Percentiles rank a stretch among this genome's conserved stretches.
Evolutionary conservation across 495 filamentous ascomycete genomes (phyloP).

Genomic region (Trichoderma orchidacearum): DNA sequence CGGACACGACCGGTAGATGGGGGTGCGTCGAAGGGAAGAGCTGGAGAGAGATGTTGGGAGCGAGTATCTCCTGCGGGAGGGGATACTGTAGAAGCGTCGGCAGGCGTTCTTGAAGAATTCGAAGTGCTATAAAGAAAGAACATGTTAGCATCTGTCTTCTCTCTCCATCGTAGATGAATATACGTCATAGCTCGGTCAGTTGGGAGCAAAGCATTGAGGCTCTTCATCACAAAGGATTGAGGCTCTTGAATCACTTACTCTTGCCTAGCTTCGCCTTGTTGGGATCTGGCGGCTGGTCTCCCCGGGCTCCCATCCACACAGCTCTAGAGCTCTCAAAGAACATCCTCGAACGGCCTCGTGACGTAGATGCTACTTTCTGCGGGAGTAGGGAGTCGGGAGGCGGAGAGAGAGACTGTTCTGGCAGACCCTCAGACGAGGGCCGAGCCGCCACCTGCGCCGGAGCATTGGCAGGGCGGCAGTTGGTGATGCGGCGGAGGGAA

Average conservation of each 20-base stretch:
- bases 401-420: background rate
- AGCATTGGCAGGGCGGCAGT: conserved; percentile 2
- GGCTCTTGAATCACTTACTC: conserved; percentile 37
- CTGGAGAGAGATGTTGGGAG: conserved; percentile 79
- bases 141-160: background rate
- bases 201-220: too few species aligned
- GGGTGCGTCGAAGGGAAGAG: conserved; percentile 96
- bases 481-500: background rate
- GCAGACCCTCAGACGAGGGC: background rate
- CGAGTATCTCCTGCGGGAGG: conserved; percentile 75
- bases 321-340: background rate
- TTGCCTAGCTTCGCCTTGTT: conserved; percentile 81
- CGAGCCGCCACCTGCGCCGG: background rate
- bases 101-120: conserved; percentile 72
- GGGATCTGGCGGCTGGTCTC: conserved; percentile 37
- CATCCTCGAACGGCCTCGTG: background rate
- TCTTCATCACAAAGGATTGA: background rate
- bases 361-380: background rate
- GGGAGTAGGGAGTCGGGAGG: background rate
- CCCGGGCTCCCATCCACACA: conserved; percentile 4
- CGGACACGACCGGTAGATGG: conserved; percentile 81
- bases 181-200: too few species aligned
- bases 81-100: conserved; percentile 74
- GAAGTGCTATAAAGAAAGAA: conserved; percentile 44
- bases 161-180: too few species aligned